A percentile compares a stretch with the other conserved stretches of the same genome.
phyloP scores from a whole-genome alignment of 78 protist species.

The Chrysochromulina parva region DNA sequence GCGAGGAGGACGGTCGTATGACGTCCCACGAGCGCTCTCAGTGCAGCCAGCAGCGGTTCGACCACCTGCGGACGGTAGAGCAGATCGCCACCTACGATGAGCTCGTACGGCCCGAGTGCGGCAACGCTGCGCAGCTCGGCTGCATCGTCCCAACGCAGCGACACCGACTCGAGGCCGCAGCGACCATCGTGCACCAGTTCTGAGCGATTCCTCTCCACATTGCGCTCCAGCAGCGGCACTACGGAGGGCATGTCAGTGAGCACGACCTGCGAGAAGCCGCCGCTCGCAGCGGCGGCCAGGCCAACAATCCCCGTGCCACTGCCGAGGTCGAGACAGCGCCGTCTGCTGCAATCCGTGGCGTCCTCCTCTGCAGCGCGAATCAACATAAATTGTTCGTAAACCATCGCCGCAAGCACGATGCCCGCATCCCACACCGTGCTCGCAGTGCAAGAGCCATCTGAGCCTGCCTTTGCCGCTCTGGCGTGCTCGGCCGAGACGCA shows the following conservation, averaged over 20 bases:
- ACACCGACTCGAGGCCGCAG: not conserved
- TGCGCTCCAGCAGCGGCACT: not conserved
- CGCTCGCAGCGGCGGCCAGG: constrained; percentile 30
- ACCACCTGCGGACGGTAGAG: constrained; percentile 25
- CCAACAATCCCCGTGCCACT: constrained; percentile 25
- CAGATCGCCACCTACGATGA: constrained; percentile 5
- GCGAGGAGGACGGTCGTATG: not conserved
- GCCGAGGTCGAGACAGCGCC: constrained; percentile 25
- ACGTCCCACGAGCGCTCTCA: not conserved
- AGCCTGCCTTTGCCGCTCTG: not conserved
- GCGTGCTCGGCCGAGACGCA: not conserved
- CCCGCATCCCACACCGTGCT: constrained; percentile 29
- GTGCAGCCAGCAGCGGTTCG: not conserved
- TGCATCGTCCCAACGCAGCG: not conserved
- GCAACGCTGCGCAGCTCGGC: not conserved
- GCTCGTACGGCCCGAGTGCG: not conserved
- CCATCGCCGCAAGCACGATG: not conserved
- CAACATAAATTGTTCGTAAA: not conserved
- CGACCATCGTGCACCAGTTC: not conserved
- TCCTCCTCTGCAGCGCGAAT: no score
- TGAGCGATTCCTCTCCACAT: not conserved
- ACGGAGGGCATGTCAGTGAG: constrained; percentile 19
- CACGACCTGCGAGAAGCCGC: not conserved
- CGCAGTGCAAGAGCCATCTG: not conserved
- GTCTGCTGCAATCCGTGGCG: no score